Base-by-base conservation (phyloP, 768 basidiomycete species). In the Boletellus ananas region DNA sequence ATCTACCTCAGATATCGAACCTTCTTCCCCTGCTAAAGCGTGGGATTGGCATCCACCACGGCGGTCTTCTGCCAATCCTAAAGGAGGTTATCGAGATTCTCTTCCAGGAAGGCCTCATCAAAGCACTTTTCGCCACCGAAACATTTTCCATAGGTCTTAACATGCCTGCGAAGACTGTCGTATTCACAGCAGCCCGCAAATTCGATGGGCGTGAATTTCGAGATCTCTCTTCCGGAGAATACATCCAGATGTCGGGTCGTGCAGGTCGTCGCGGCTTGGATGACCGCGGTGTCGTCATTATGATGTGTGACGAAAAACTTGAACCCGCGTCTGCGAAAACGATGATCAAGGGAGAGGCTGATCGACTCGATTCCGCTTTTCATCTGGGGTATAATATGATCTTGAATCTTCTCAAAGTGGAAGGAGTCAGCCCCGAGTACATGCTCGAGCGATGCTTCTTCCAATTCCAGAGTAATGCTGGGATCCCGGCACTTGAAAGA, bases 351-450 rank as follows among this genome's bases (percentile, higher is more conserved):
- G 96, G 96, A 40, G 88, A 95, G 73, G 94, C 96, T 4, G 95
- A 99, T 66, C 78, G 94, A 42, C 75, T 99, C 44, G 94, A 98
- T 68, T 99, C 96, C 6, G 96, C 96, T 4, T 99, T 99, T 75
- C 94, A 97, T 70, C 74, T 99, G 13, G 95, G 96, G 16, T 99
- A 99, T 70, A 99, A 99, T 68, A 99, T 99, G 96, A 81, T 99
- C 29, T 74, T 99, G 64, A 99, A 98, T 70, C 71, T 99, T 57
- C 94, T 99, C 84, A 88, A 97, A 65, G 96, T 99, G 16, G 96
- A 99, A 69, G 95, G 94, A 6, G 85, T 99, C 59, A 97, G 91
- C 60, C 96, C 96, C 6, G 96, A 99, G 71, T 97, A 79, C 67
- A 98, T 99, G 95, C 77, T 99, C 11, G 91, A 96, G 69, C 77